A percentile compares a stretch with the other conserved stretches of the same genome.
Evolutionary conservation across 1,284 basidiomycete species (phyloP).

Genomic region (Ceratobasidium sp.): DNA sequence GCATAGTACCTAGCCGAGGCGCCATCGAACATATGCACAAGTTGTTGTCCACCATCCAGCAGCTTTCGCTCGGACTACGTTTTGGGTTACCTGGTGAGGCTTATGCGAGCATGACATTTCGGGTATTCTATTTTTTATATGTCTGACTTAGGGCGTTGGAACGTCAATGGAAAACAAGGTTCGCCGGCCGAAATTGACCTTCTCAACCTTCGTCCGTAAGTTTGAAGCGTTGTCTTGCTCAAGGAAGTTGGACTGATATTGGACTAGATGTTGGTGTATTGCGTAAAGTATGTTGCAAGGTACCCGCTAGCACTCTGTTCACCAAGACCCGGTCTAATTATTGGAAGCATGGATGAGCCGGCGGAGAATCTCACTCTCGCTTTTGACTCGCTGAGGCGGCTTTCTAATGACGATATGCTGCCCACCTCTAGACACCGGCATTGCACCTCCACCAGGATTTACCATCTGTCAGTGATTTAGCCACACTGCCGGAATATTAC

Average conservation of each 20-base stretch:
- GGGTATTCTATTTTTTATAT: background rate
- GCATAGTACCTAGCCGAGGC: background rate
- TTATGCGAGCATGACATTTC: background rate
- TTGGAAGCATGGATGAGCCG: background rate
- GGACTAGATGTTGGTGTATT: constrained; percentile 28
- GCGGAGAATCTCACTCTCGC: background rate
- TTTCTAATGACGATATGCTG: constrained; percentile 15
- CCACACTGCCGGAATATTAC: background rate
- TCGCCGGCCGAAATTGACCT: constrained; percentile 4
- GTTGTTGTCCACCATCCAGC: background rate
- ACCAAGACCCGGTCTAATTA: background rate
- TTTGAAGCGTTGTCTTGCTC: background rate
- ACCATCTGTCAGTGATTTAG: constrained; percentile 17
- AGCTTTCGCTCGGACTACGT: constrained; percentile 17
- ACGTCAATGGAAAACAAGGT: constrained; percentile 13
- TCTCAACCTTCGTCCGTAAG: constrained; percentile 34
- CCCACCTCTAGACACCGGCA: background rate
- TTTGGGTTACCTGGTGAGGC: constrained; percentile 13
- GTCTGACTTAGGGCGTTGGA: background rate
- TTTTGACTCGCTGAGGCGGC: background rate
- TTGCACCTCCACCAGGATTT: constrained; percentile 2
- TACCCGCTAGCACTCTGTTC: background rate
- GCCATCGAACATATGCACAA: background rate
- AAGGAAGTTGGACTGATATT: background rate
- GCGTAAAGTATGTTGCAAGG: background rate